phyloP scores from a whole-genome alignment of 2,329 filamentous ascomycete genomes.

The Sarocladium brachiariae region DNA sequence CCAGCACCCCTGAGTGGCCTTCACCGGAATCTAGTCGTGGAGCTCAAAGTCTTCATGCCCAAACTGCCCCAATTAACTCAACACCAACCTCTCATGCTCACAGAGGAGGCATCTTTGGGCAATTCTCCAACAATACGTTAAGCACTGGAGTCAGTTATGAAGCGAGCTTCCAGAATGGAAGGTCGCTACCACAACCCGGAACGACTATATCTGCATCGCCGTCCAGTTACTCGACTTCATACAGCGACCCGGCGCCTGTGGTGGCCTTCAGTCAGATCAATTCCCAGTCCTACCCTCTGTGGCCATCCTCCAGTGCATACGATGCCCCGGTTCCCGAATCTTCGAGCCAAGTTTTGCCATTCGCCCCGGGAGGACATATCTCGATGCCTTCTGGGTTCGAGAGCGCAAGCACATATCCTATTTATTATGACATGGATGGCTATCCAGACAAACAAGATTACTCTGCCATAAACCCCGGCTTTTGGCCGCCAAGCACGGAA shows the following conservation, averaged over 20 bases:
- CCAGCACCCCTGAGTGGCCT: not conserved
- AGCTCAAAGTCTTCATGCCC: not conserved
- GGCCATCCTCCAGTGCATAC: not conserved
- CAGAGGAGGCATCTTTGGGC: not conserved
- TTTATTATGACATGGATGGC: not conserved
- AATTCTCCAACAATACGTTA: not conserved
- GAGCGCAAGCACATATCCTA: not conserved
- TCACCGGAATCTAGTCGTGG: not conserved
- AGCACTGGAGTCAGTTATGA: not conserved
- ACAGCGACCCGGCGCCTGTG: not conserved
- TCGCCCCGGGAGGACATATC: no score
- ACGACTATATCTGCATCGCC: not conserved
- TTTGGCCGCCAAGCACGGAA: not conserved
- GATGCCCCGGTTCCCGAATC: not conserved
- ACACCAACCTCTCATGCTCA: not conserved
- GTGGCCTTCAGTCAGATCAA: not conserved
- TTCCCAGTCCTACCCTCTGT: not conserved
- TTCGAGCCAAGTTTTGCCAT: no score
- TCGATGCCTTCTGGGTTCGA: not conserved
- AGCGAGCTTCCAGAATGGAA: not conserved
- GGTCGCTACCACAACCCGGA: not conserved
- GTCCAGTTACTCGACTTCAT: not conserved
- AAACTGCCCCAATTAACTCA: not conserved
- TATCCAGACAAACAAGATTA: not conserved
- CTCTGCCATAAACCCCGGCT: not conserved